These are phyloP conservation scores for Chaetomium sp. DNA, from an alignment of 2,329 filamentous ascomycete species.

Conservation along the genomic window DNA sequence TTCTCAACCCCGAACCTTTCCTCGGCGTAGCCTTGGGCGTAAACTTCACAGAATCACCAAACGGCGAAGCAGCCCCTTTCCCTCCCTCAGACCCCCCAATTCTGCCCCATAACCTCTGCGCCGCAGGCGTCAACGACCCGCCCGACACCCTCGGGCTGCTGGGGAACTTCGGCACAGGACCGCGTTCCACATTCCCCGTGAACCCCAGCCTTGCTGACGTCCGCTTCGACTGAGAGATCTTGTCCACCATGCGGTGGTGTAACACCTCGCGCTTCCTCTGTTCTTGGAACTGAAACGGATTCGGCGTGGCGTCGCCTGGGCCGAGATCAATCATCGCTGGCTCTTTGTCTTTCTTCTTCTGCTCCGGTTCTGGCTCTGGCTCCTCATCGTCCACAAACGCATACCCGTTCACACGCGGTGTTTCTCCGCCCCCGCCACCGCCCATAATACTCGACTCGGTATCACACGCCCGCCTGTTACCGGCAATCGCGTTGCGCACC, in stretches of 20 bases:
- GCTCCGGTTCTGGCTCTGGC: slow-evolving; percentile 45
- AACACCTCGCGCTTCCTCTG: slow-evolving; percentile 71
- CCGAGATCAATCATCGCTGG: slow-evolving; percentile 48
- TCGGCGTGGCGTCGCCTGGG: slow-evolving; percentile 56
- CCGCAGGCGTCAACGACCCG: slow-evolving; percentile 63
- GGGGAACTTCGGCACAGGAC: slow-evolving; percentile 63
- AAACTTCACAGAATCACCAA: slow-evolving; percentile 27
- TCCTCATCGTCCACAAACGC: slow-evolving; percentile 84
- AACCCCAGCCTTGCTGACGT: slow-evolving; percentile 52
- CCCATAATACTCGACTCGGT: slow-evolving; percentile 51
- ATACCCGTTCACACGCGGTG: slow-evolving; percentile 87
- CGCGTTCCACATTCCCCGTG: slow-evolving; percentile 51
- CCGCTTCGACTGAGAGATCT: slow-evolving; percentile 66
- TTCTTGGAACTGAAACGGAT: slow-evolving; percentile 73
- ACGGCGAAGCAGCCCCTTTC: slow-evolving; percentile 32
- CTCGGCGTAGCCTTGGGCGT: slow-evolving; percentile 33
- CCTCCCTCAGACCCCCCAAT: slow-evolving; percentile 40
- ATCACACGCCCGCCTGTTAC: slow-evolving; percentile 56
- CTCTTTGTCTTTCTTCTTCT: slow-evolving; percentile 21
- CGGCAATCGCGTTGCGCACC: slow-evolving; percentile 76
- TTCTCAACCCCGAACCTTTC: slow-evolving; percentile 32
- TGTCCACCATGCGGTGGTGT: slow-evolving; percentile 81
- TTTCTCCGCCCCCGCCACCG: slow-evolving; percentile 58
- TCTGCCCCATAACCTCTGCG: slow-evolving; percentile 59
- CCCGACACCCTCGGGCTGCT: slow-evolving; percentile 55